phyloP scores from a whole-genome alignment of 495 filamentous ascomycete species.

The Pyronema domesticum region DNA sequence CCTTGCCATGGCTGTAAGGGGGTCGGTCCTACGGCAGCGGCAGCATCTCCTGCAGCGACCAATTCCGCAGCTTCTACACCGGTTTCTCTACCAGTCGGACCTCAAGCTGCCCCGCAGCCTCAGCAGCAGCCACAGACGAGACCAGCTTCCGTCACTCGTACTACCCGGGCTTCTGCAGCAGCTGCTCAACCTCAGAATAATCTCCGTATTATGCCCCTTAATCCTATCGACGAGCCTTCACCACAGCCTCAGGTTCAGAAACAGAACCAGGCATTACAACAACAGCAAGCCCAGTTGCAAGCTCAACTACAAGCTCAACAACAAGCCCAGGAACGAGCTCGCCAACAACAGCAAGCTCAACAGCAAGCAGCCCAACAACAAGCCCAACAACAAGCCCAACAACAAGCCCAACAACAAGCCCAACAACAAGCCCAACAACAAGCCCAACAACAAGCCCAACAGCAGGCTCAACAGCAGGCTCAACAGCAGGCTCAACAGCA shows the following conservation, averaged over 20 bases:
- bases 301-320: neutral
- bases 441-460: neutral
- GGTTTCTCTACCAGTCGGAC: neutral
- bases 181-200: neutral
- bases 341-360: neutral
- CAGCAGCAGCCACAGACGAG: too few relatives aligned
- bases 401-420: too few relatives aligned
- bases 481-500: too few relatives aligned
- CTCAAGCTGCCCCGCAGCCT: neutral
- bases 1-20: conserved; percentile 33
- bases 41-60: neutral
- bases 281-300: neutral
- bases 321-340: neutral
- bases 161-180: neutral
- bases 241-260: too few relatives aligned
- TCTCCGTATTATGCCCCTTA: too few relatives aligned
- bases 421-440: too few relatives aligned
- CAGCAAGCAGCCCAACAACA: too few relatives aligned
- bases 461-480: too few relatives aligned
- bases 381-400: too few relatives aligned
- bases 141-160: neutral
- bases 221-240: too few relatives aligned
- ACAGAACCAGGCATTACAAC: too few relatives aligned
- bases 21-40: neutral
- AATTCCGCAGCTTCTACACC: neutral